These are phyloP conservation scores for Knufia fluminis DNA, from an alignment of 2,329 filamentous ascomycete genomes.

Conservation along the genomic window DNA sequence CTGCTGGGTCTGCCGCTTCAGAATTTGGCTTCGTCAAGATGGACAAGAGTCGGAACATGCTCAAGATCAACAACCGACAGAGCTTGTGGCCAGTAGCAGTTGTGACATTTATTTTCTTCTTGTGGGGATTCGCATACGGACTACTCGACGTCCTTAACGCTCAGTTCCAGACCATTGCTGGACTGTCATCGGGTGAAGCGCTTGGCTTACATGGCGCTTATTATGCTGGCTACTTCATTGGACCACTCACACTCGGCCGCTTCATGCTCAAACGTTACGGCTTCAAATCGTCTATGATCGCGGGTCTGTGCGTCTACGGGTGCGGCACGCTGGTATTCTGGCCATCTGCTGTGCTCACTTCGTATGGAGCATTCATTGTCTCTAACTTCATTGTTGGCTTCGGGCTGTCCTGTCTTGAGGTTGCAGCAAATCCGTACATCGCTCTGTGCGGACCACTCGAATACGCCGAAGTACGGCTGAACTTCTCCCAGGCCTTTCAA, in stretches of 20 bases:
- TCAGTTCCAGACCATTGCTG: slow-evolving; percentile 47
- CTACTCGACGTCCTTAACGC: slow-evolving; percentile 70
- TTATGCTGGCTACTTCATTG: slow-evolving; percentile 50
- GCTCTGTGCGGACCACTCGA: slow-evolving; percentile 52
- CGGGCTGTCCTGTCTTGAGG: slow-evolving; percentile 51
- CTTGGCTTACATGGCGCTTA: slow-evolving; percentile 51
- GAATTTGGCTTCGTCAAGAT: slow-evolving; percentile 57
- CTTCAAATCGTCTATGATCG: slow-evolving; percentile 54
- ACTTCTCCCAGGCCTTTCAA: slow-evolving; percentile 53
- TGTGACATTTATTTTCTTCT: slow-evolving; percentile 72
- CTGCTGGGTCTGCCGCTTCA: slow-evolving; percentile 27
- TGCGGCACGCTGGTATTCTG: slow-evolving; percentile 54
- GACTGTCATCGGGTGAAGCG: slow-evolving; percentile 38
- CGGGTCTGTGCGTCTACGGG: slow-evolving; percentile 53
- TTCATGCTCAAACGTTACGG: slow-evolving; percentile 49
- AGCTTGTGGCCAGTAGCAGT: slow-evolving; percentile 50
- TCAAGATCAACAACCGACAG: slow-evolving; percentile 48
- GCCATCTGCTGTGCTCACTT: slow-evolving; percentile 55
- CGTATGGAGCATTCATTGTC: slow-evolving; percentile 50
- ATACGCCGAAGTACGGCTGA: slow-evolving; percentile 51
- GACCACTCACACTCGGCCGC: slow-evolving; percentile 46
- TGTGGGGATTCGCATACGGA: slow-evolving; percentile 88
- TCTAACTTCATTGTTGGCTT: slow-evolving; percentile 56
- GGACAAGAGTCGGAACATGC: slow-evolving; percentile 47
- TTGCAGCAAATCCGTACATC: slow-evolving; percentile 54